A percentile compares a stretch with the other conserved stretches of the same genome.
These are phyloP conservation scores for Xylaria sp. DNA, from an alignment of 2,329 filamentous ascomycete species.

Conservation along the genomic window DNA sequence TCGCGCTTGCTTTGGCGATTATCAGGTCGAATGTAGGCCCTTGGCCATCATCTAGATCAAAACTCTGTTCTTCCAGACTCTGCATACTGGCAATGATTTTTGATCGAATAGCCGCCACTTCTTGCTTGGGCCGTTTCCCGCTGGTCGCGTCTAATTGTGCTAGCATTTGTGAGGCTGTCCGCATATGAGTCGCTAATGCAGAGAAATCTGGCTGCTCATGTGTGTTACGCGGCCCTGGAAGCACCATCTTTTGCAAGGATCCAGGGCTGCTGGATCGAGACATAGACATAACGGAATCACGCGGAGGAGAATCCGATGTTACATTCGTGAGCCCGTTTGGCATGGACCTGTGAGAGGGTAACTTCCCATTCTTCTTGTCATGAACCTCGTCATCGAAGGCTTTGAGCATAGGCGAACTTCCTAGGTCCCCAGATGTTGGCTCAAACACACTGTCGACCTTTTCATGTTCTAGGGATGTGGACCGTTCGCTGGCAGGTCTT, in stretches of 20 bases:
- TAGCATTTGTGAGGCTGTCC: slow-evolving; percentile 85
- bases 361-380: slow-evolving; percentile 41
- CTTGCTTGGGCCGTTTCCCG: slow-evolving; percentile 77
- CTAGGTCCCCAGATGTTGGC: slow-evolving; percentile 78
- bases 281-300: slow-evolving; percentile 70
- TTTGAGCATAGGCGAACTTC: slow-evolving; percentile 72
- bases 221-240: slow-evolving; percentile 59
- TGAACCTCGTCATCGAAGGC: slow-evolving; percentile 54
- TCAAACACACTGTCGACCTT: slow-evolving; percentile 78
- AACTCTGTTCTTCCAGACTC: slow-evolving; percentile 83
- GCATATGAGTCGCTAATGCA: slow-evolving; percentile 84
- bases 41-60: slow-evolving; percentile 74
- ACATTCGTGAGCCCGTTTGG: slow-evolving; percentile 35
- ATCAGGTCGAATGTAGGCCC: slow-evolving; percentile 82
- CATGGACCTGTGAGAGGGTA: slow-evolving; percentile 32
- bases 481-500: slow-evolving; percentile 49
- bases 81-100: slow-evolving; percentile 94
- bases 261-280: slow-evolving; percentile 73
- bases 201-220: slow-evolving; percentile 80
- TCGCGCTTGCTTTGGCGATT: slow-evolving; percentile 72
- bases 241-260: slow-evolving; percentile 63
- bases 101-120: slow-evolving; percentile 82
- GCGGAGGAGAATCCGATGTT: slow-evolving; percentile 67
- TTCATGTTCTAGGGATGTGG: slow-evolving; percentile 48
- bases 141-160: slow-evolving; percentile 81